A percentile compares a stretch with the other conserved stretches of the same genome.
These are phyloP conservation scores for Fusarium buharicum DNA, from an alignment of 2,329 filamentous ascomycete species.

Conservation along the genomic window DNA sequence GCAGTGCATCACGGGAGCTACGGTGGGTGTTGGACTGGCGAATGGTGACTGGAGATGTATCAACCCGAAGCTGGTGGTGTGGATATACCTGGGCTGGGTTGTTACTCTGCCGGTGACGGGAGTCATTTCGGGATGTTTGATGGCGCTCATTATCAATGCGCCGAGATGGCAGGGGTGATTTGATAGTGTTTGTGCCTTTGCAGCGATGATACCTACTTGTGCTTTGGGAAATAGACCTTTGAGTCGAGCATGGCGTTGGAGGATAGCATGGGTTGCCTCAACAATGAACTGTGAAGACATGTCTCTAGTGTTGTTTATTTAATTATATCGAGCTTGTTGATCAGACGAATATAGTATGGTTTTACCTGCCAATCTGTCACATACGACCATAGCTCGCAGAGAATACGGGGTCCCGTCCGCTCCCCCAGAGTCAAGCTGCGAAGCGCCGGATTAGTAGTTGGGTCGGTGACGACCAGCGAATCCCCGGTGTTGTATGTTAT, in stretches of 20 bases:
- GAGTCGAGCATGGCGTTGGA: constrained; percentile 29
- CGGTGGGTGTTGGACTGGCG: constrained; percentile 70
- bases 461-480: not conserved
- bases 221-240: not conserved
- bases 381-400: no score
- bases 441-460: not conserved
- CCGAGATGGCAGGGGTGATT: constrained; percentile 51
- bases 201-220: constrained; percentile 11
- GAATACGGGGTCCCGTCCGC: not conserved
- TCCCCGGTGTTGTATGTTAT: not conserved
- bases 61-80: constrained; percentile 69
- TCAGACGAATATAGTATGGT: no score
- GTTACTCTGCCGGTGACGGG: constrained; percentile 63
- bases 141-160: constrained; percentile 66
- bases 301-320: no score
- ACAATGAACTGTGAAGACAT: not conserved
- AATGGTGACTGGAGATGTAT: constrained; percentile 67
- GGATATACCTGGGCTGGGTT: constrained; percentile 66
- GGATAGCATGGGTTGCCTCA: constrained; percentile 1
- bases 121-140: constrained; percentile 61
- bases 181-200: not conserved
- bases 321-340: no score
- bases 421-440: not conserved
- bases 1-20: constrained; percentile 72
- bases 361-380: no score